Base-by-base conservation (phyloP, 176 grass and related monocot genomes). In the Juncus inflexus region DNA sequence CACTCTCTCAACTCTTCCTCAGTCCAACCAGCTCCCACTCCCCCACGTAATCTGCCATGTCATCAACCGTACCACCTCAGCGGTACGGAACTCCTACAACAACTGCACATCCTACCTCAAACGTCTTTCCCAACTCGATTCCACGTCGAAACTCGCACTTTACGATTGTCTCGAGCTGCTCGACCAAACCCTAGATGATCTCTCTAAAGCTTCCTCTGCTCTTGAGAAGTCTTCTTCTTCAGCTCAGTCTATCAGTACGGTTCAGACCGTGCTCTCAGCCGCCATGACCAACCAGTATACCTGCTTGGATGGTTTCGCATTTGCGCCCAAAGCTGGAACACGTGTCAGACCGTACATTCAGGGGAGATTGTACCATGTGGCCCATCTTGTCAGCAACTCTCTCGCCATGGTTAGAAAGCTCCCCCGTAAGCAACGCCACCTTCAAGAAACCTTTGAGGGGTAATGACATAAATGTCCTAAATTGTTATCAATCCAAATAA, bases 221-320 rank as follows among this genome's bases (percentile, higher is more conserved):
- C 82, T 91, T 40, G 55, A 51, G 4, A 86, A 87, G 80, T 47
- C 14, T 37, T 47, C 14, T 37, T 60, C n/a, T 9, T 63, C 40
- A 0, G 63, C 42, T 15, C 58, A 64, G 55, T 80, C 84, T 2
- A 13, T 88, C 4, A 62, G 60, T 7, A 80, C 75, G 36, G 82
- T 86, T 15, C 78, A 88, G 79, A 91, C 87, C 37, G 87, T 86
- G 74, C 84, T 96, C 7, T 91, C 87, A 3, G 91, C 81, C 2
- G 92, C 92, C 2, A 67, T 91, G 61, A 96, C 92, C 0, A 96
- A 96, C 79, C 92, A 91, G 82, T 91, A 88, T 70, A 96, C 92
- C 11, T 96, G 92, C 72, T 84, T 96, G 12, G 84, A 91, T 2
- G 92, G 87, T 9, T 91, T 91, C 73, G 54, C 74, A 8, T 76